These are phyloP conservation scores for Saccharomyces pastorianus DNA, from an alignment of 1,139 yeast genomes.

Conservation along the genomic window DNA sequence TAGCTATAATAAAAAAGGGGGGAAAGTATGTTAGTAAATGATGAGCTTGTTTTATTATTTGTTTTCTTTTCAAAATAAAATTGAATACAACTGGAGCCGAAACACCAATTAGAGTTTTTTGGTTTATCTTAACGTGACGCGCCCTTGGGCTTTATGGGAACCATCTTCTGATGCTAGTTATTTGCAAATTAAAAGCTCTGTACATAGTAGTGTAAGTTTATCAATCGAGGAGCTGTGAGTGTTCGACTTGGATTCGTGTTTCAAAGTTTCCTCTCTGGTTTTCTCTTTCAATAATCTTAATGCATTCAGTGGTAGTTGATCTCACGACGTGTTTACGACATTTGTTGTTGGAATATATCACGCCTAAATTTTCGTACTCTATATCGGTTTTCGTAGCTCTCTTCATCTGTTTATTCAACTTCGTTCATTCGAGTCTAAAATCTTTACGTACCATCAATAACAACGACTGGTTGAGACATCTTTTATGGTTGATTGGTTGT, in stretches of 20 bases:
- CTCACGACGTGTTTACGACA: background rate
- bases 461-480: slow-evolving; percentile 94
- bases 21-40: slow-evolving; percentile 14
- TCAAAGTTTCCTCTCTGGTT: no score
- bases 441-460: slow-evolving; percentile 71
- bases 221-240: no score
- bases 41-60: background rate
- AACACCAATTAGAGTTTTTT: background rate
- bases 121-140: no score
- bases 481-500: slow-evolving; percentile 26
- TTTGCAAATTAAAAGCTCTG: no score
- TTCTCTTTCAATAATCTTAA: no score
- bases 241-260: no score
- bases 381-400: background rate
- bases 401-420: background rate
- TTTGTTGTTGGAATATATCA: background rate
- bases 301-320: no score
- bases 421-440: no score
- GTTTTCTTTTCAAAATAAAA: background rate
- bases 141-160: no score
- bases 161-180: no score
- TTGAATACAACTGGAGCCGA: background rate
- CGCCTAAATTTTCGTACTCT: background rate
- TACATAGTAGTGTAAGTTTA: no score
- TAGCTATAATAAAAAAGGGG: slow-evolving; percentile 46